phyloP scores from a whole-genome alignment of 1,284 basidiomycete species.

The Cutaneotrichosporon dermatis region DNA sequence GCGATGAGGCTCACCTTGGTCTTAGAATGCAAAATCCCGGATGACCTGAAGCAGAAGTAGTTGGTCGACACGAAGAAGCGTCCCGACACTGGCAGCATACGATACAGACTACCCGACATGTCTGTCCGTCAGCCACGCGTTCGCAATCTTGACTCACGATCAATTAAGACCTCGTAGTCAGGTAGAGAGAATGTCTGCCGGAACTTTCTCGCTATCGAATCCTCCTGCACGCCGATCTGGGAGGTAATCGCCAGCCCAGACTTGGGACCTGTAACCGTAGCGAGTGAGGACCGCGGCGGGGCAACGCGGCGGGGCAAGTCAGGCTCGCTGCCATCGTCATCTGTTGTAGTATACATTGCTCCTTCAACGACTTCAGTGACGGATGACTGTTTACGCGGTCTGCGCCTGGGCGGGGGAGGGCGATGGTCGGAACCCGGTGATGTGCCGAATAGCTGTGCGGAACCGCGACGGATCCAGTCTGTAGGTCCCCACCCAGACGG shows the following conservation, averaged over 20 bases:
- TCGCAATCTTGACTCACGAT: slow-evolving; percentile 58
- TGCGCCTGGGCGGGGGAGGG: slow-evolving; percentile 2
- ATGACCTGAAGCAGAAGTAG: slow-evolving; percentile 84
- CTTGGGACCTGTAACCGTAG: neutral
- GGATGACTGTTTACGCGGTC: slow-evolving; percentile 8
- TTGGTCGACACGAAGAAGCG: slow-evolving; percentile 80
- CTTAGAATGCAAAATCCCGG: slow-evolving; percentile 62
- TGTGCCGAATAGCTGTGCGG: slow-evolving; percentile 33
- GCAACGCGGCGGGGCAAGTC: neutral
- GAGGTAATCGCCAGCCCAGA: slow-evolving; percentile 11
- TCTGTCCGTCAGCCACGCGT: slow-evolving; percentile 52
- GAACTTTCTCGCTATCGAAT: slow-evolving; percentile 54
- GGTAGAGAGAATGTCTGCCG: slow-evolving; percentile 72
- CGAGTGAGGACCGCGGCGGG: neutral
- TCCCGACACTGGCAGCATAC: slow-evolving; percentile 78
- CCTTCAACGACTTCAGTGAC: slow-evolving; percentile 28
- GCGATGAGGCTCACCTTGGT: slow-evolving; percentile 60
- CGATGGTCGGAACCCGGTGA: slow-evolving; percentile 9
- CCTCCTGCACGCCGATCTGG: slow-evolving; percentile 26
- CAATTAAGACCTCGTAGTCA: slow-evolving; percentile 76
- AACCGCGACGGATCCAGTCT: slow-evolving; percentile 41
- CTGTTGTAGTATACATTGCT: slow-evolving; percentile 5
- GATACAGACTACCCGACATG: slow-evolving; percentile 79
- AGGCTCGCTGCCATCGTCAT: slow-evolving; percentile 15
- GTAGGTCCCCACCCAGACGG: slow-evolving; percentile 23